These are phyloP conservation scores for Lachnellula occidentalis DNA, from an alignment of 2,329 filamentous ascomycete genomes.

Conservation along the genomic window DNA sequence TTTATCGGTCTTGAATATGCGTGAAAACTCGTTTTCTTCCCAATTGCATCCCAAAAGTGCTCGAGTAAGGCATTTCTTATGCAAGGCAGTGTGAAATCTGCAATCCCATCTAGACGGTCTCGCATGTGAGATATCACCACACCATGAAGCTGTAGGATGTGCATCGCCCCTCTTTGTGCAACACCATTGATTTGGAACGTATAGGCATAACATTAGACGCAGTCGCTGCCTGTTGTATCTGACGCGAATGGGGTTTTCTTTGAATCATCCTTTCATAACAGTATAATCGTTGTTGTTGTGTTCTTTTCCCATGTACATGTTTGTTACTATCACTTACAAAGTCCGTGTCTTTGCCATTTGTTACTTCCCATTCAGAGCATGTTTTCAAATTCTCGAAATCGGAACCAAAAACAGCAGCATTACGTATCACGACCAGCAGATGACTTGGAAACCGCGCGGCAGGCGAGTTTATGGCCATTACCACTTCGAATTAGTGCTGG, in stretches of 20 bases:
- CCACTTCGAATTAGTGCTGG: neutral
- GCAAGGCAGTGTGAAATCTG: neutral
- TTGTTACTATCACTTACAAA: neutral
- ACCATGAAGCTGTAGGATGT: neutral
- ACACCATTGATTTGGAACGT: neutral
- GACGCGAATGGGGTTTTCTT: neutral
- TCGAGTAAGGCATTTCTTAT: neutral
- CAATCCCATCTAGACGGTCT: neutral
- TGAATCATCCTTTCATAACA: too few relatives aligned
- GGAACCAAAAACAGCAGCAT: slow-evolving; percentile 3
- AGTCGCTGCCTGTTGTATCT: neutral
- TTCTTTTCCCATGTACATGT: neutral
- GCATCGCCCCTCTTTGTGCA: neutral
- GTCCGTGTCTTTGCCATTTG: neutral
- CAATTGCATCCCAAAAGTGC: neutral
- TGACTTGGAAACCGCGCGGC: slow-evolving; percentile 6
- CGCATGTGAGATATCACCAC: neutral
- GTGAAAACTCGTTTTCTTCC: neutral
- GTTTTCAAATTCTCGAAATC: slow-evolving; percentile 6
- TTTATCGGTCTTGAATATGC: neutral
- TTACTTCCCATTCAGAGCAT: neutral
- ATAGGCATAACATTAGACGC: neutral
- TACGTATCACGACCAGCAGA: neutral
- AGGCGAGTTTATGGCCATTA: neutral
- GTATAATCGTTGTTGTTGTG: neutral